A percentile compares a stretch with the other conserved stretches of the same genome.
These are phyloP conservation scores for Coniophora puteana DNA, from an alignment of 1,284 basidiomycete species.

Conservation along the genomic window DNA sequence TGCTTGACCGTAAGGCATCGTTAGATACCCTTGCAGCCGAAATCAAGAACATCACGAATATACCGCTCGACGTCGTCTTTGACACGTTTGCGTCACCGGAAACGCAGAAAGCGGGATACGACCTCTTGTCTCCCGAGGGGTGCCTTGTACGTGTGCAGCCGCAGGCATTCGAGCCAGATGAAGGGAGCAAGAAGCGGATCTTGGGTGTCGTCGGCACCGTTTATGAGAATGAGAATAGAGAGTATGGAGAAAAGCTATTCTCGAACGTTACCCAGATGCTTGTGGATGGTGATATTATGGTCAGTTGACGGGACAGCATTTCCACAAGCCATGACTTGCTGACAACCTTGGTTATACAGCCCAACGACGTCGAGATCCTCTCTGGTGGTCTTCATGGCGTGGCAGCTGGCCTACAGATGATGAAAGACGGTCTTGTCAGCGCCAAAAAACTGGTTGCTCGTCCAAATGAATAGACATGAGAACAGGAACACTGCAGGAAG, in stretches of 20 bases:
- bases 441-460: slow-evolving; percentile 7
- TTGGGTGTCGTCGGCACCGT: neutral
- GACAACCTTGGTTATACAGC: neutral
- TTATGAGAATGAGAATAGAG: neutral
- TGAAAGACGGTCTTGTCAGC: slow-evolving; percentile 2
- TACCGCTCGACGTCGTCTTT: neutral
- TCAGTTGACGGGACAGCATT: neutral
- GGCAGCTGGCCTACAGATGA: neutral
- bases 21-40: neutral
- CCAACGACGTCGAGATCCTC: neutral
- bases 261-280: neutral
- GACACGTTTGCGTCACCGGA: neutral
- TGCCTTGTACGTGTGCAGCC: neutral
- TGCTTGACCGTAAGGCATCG: slow-evolving; percentile 8
- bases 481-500: neutral
- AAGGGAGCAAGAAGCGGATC: neutral
- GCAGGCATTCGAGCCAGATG: neutral
- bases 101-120: neutral
- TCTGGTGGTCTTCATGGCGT: slow-evolving; percentile 1
- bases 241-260: neutral
- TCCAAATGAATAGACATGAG: neutral
- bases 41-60: neutral
- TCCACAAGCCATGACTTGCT: neutral
- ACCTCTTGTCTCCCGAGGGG: neutral
- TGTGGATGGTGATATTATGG: neutral